These are phyloP conservation scores for Sarocladium brachiariae DNA, from an alignment of 2,329 filamentous ascomycete species.

Conservation along the genomic window DNA sequence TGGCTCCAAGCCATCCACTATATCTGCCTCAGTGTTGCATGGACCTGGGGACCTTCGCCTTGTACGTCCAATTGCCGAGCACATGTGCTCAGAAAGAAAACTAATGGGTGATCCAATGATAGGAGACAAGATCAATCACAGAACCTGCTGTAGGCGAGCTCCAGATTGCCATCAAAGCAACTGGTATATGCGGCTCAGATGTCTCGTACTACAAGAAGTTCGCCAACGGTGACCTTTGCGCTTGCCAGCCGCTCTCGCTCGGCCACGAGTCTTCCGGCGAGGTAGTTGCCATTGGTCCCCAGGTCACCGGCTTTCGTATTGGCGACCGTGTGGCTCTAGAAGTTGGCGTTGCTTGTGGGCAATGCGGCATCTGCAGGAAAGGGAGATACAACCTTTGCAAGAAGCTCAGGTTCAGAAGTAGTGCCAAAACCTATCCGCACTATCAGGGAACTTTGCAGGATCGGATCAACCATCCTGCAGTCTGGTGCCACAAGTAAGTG, in stretches of 20 bases:
- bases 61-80: slow-evolving; percentile 29
- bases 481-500: slow-evolving; percentile 55
- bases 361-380: slow-evolving; percentile 42
- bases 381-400: slow-evolving; percentile 58
- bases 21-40: slow-evolving; percentile 51
- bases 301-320: slow-evolving; percentile 43
- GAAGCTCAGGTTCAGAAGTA: slow-evolving; percentile 54
- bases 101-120: slow-evolving; percentile 1
- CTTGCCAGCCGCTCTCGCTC: slow-evolving; percentile 56
- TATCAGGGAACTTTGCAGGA: slow-evolving; percentile 58
- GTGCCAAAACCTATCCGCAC: slow-evolving; percentile 56
- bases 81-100: neutral
- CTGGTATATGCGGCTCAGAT: slow-evolving; percentile 64
- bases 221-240: slow-evolving; percentile 63
- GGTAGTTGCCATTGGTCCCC: slow-evolving; percentile 48
- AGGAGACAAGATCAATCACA: slow-evolving; percentile 46
- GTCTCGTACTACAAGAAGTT: slow-evolving; percentile 68
- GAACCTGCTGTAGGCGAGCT: slow-evolving; percentile 46
- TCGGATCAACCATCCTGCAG: slow-evolving; percentile 54
- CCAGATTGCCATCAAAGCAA: slow-evolving; percentile 58
- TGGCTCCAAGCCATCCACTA: slow-evolving; percentile 32
- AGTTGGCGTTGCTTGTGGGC: slow-evolving; percentile 47
- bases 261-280: slow-evolving; percentile 56
- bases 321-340: slow-evolving; percentile 55
- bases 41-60: slow-evolving; percentile 50